A percentile compares a stretch with the other conserved stretches of the same genome.
Evolutionary conservation across 257 asterid genomes (phyloP).

Genomic region (Jasminum sambac): DNA sequence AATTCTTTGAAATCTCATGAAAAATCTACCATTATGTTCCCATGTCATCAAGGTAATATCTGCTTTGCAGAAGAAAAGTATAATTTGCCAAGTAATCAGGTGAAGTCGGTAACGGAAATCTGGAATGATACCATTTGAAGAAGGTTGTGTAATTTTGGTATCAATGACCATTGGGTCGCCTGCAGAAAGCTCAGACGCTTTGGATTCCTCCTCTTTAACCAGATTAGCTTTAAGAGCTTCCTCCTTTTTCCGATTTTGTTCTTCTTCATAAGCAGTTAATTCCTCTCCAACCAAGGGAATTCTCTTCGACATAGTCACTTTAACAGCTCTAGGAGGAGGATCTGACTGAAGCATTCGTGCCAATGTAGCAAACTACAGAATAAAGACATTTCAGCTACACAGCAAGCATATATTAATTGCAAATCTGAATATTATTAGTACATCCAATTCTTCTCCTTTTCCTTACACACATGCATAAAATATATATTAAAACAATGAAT

Average conservation of each 20-base stretch:
- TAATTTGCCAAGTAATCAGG: constrained; percentile 19
- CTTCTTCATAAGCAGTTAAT: constrained; percentile 99
- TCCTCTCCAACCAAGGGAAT: constrained; percentile 97
- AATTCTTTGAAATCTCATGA: not conserved
- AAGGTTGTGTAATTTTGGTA: constrained; percentile 43
- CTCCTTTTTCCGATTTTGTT: constrained; percentile 75
- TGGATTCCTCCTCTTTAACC: constrained; percentile 85
- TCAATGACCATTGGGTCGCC: constrained; percentile 84
- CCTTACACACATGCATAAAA: not conserved
- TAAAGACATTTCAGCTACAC: constrained; percentile 20
- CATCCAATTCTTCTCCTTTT: not conserved
- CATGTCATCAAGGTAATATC: not conserved
- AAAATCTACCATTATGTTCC: not conserved
- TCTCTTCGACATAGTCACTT: constrained; percentile 91
- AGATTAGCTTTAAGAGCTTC: constrained; percentile 89
- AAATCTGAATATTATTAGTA: constrained; percentile 9
- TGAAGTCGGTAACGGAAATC: not conserved
- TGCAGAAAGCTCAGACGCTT: constrained; percentile 53
- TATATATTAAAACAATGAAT: not conserved
- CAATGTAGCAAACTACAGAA: constrained; percentile 78
- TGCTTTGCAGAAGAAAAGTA: constrained; percentile 7
- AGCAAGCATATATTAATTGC: constrained; percentile 18
- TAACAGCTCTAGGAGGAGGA: constrained; percentile 99
- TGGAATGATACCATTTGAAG: constrained; percentile 53
- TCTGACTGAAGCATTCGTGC: constrained; percentile 98